A percentile compares a stretch with the other conserved stretches of the same genome.
Conservation (phyloP, 2,329 filamentous ascomycete genomes). For the Endoconidiophora laricicola region DNA sequence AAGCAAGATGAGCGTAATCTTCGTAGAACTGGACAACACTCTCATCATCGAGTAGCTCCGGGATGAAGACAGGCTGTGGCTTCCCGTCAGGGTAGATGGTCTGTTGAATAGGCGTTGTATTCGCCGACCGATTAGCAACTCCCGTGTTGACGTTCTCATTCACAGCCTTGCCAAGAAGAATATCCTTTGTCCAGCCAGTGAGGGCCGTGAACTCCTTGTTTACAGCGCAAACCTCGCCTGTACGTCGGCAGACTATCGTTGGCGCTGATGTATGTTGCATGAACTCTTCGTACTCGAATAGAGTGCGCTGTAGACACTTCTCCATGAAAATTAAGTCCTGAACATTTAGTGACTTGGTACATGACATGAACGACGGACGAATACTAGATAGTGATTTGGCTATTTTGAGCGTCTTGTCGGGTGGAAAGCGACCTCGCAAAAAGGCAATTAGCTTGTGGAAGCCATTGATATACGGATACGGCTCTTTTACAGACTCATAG, state of each 20-base stretch:
- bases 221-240: conserved; percentile 84
- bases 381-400: conserved; percentile 79
- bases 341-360: conserved; percentile 71
- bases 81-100: conserved; percentile 29
- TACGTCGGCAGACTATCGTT: conserved; percentile 78
- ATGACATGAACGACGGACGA: conserved; percentile 82
- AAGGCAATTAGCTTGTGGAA: conserved; percentile 80
- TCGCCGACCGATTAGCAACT: conserved; percentile 27
- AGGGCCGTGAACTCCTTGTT: conserved; percentile 95
- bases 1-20: conserved; percentile 82
- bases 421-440: conserved; percentile 60
- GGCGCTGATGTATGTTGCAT: conserved; percentile 78
- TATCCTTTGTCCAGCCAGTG: conserved; percentile 84
- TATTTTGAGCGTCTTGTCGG: conserved; percentile 63
- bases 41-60: conserved; percentile 84
- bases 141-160: conserved; percentile 78
- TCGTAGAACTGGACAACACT: conserved; percentile 91
- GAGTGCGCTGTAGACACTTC: conserved; percentile 82
- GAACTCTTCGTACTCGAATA: conserved; percentile 88
- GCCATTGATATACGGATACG: conserved; percentile 77
- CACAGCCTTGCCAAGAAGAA: conserved; percentile 70
- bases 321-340: conserved; percentile 96
- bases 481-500: conserved; percentile 77
- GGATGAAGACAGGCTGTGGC: conserved; percentile 70
- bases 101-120: conserved; percentile 34